phyloP scores from a whole-genome alignment of 306 rosid species.

The Sesbania bispinosa region DNA sequence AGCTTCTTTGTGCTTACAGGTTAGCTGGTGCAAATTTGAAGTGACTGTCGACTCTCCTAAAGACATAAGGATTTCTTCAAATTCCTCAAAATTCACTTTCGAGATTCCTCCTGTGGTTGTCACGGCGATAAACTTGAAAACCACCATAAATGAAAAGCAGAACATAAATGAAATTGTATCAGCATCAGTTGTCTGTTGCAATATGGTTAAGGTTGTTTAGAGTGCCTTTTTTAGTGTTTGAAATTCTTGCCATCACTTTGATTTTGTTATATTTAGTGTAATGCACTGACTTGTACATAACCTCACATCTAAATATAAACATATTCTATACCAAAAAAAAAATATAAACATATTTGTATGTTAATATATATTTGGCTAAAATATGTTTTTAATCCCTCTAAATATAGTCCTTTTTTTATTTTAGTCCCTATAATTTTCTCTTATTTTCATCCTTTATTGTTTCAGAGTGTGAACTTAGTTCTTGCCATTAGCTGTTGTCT shows the following conservation, averaged over 20 bases:
- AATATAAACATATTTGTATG: background rate
- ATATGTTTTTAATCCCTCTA: too few relatives aligned
- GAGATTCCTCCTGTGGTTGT: slow-evolving; percentile 84
- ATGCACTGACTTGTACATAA: too few relatives aligned
- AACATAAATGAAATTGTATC: slow-evolving; percentile 79
- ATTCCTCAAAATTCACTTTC: slow-evolving; percentile 47
- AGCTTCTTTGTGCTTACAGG: slow-evolving; percentile 49
- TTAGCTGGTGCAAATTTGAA: slow-evolving; percentile 99
- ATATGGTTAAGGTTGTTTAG: slow-evolving; percentile 73
- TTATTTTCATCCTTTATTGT: too few relatives aligned
- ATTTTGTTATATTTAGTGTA: background rate
- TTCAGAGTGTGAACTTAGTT: too few relatives aligned
- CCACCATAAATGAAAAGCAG: slow-evolving; percentile 66
- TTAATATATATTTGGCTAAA: background rate
- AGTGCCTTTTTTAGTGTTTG: slow-evolving; percentile 18
- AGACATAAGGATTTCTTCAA: slow-evolving; percentile 44
- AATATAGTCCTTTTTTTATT: too few relatives aligned
- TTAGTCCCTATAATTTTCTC: too few relatives aligned
- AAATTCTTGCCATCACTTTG: slow-evolving; percentile 13
- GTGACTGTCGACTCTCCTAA: slow-evolving; percentile 73
- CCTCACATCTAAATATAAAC: background rate
- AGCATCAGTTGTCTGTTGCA: slow-evolving; percentile 88
- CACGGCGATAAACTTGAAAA: slow-evolving; percentile 77
- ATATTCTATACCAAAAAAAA: too few relatives aligned
- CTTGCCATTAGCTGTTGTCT: too few relatives aligned